Conservation (phyloP, 129 eudicot species). For the Centella asiatica region DNA sequence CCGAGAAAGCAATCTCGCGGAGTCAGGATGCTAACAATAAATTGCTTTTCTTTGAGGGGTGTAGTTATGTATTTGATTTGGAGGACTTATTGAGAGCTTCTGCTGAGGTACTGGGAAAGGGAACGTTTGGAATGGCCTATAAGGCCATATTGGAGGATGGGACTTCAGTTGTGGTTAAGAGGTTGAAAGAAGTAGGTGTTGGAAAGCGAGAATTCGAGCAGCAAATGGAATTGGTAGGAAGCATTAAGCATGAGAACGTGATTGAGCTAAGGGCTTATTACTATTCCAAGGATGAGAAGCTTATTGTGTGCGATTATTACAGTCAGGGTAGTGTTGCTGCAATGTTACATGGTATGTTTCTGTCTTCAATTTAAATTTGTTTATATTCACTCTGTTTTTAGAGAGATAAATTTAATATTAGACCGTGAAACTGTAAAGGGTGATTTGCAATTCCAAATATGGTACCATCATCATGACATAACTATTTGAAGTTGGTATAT, state of each 20-base stretch:
- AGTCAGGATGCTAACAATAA: conserved; percentile 73
- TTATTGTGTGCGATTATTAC: conserved; percentile 73
- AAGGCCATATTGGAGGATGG: conserved; percentile 93
- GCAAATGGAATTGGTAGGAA: conserved; percentile 79
- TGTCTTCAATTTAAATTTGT: conserved; percentile 10
- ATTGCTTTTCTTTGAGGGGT: conserved; percentile 85
- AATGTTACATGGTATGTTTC: conserved; percentile 75
- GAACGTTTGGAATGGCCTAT: conserved; percentile 89
- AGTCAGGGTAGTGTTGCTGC: conserved; percentile 84
- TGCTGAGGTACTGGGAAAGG: conserved; percentile 96
- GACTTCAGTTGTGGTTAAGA: conserved; percentile 87
- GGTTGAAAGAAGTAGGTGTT: conserved; percentile 80
- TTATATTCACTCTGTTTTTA: too few relatives aligned
- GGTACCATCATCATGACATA: too few relatives aligned
- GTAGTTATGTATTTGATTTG: conserved; percentile 90
- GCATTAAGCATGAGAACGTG: conserved; percentile 87
- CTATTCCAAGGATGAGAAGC: conserved; percentile 94
- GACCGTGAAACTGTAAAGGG: too few relatives aligned
- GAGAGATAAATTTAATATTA: too few relatives aligned
- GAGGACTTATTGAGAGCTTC: conserved; percentile 95
- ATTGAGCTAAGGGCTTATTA: conserved; percentile 84
- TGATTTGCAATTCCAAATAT: too few relatives aligned
- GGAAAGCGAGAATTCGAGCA: conserved; percentile 90
- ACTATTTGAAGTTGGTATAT: too few relatives aligned
- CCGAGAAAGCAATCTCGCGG: conserved; percentile 75